Base-by-base conservation (phyloP, 495 filamentous ascomycete genomes). In the Lentithecium fluviatile region DNA sequence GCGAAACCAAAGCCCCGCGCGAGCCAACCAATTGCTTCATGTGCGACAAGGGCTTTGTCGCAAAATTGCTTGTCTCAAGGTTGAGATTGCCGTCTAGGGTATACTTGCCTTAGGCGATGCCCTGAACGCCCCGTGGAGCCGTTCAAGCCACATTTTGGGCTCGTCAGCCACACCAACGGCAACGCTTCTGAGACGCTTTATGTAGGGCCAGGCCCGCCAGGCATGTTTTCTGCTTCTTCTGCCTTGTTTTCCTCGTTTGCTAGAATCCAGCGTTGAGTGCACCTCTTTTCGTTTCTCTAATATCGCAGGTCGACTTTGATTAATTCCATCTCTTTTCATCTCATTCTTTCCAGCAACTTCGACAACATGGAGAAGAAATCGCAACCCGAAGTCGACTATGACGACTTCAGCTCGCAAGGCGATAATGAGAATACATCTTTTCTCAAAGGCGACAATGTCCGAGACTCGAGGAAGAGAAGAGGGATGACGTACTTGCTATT, bases 401-500 rank as follows among this genome's bases (percentile, higher is more conserved):
- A 56, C 45, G 45, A 56, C 12, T 40, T 34, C 6, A 43, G 45
- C 15, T 51, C 32, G 1, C 3, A 26, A n/a, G 47, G 15, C 24
- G 60, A 56, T 11, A 34, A 45, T 23, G 60, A 63, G 36, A 52
- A 52, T 26, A 52, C 60, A 0, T 23, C 60, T 10, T 52, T 63
- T 38, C 53, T 63, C 45, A 52, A 57, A 36, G 46, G 12, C 8
- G 45, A 56, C 2, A 52, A 32, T 23, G 36, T 42, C 34, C 47
- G 19, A 48, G 49, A 60, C 25, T 25, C 29, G 2, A 52, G 23
- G 24, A 42, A 38, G 20, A 56, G 38, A 24, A 23, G 46, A 26
- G 15, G 43, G 17, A 43, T 63, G 45, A 25, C 57, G 15, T 57
- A 26, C 21, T 36, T 63, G 17, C 56, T 52, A 19, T 48, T 52